These are phyloP conservation scores for Mycena olivaceomarginata DNA, from an alignment of 768 basidiomycete species.

Conservation along the genomic window DNA sequence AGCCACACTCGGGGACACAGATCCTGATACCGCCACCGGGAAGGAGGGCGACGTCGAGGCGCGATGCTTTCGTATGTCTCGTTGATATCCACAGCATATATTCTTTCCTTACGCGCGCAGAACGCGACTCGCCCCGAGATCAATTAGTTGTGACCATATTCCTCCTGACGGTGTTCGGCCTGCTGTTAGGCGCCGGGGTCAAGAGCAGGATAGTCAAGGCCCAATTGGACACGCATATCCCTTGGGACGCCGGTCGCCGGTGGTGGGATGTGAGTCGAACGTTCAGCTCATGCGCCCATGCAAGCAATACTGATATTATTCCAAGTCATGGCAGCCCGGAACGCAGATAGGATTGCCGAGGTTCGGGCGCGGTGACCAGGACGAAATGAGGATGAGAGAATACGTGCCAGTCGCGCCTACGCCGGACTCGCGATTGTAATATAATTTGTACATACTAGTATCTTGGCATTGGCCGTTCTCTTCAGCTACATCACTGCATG, in stretches of 20 bases:
- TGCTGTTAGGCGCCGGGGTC: conserved; percentile 90
- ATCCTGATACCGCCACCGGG: conserved; percentile 95
- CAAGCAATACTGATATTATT: conserved; percentile 27
- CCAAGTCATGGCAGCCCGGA: conserved; percentile 75
- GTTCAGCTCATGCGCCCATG: conserved; percentile 27
- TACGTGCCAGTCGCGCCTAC: conserved; percentile 65
- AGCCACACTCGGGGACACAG: conserved; percentile 88
- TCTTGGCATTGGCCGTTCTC: conserved; percentile 13
- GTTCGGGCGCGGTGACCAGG: conserved; percentile 65
- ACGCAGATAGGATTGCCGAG: conserved; percentile 66
- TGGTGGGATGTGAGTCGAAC: conserved; percentile 89
- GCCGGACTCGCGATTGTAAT: conserved; percentile 47
- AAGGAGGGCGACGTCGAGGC: conserved; percentile 98
- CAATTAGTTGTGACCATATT: conserved; percentile 95
- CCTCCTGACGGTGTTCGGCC: conserved; percentile 89
- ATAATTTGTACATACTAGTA: conserved; percentile 38
- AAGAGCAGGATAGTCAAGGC: conserved; percentile 89
- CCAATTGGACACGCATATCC: conserved; percentile 71
- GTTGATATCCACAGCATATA: conserved; percentile 11
- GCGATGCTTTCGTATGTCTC: conserved; percentile 91
- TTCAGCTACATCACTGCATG: conserved; percentile 57
- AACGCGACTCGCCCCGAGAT: conserved; percentile 96
- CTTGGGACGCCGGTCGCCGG: conserved; percentile 78
- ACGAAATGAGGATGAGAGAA: conserved; percentile 60
- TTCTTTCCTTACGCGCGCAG: conserved; percentile 61